Base-by-base conservation (phyloP, 148 eudicot genomes). In the Rhododendron kiyosumense region DNA sequence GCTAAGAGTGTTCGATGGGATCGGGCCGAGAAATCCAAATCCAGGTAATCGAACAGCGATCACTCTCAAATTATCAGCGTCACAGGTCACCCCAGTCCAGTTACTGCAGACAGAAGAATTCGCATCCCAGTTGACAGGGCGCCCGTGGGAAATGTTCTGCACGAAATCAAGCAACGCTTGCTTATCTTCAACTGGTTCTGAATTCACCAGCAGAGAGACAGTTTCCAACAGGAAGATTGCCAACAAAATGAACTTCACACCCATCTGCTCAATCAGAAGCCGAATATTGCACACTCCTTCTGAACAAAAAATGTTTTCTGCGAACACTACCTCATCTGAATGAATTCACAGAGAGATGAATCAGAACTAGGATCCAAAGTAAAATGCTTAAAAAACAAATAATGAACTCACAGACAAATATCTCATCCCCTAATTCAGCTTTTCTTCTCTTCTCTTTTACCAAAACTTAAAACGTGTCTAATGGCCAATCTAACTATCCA, bases 81-180 rank as follows among this genome's bases (percentile, higher is more conserved):
- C 90, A 87, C 94, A 93, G 36, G 90, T 88, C 46, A 91, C 86
- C 59, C 94, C 94, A 30, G 84, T 90, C 94, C 94, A 93, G 83
- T 61, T 80, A 22, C 71, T 78, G 73, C 94, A 93, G 67, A 81
- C 89, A 8, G 92, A 84, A 36, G 87, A 48, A 14, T 74, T 84
- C 46, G 52, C 79, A 30, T 89, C 81, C 94, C 94, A 92, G 49
- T 89, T 85, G 36, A 90, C 81, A 38, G 71, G 59, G 51, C 84
- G 88, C 3, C 63, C 51, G 83, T 87, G 89, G 71, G 71, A 78
- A 75, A 91, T 36, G n/a, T 81, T 83, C 12, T 22, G 46, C 54
- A 80, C 28, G 79, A 93, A 93, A 83, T 91, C 91, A 54, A 89
- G 87, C 86, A 93, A 84, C 52, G 93, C 92, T 85, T 79, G 91